phyloP scores from a whole-genome alignment of 2,329 filamentous ascomycete genomes.

The Sporothrix euskadiensis region DNA sequence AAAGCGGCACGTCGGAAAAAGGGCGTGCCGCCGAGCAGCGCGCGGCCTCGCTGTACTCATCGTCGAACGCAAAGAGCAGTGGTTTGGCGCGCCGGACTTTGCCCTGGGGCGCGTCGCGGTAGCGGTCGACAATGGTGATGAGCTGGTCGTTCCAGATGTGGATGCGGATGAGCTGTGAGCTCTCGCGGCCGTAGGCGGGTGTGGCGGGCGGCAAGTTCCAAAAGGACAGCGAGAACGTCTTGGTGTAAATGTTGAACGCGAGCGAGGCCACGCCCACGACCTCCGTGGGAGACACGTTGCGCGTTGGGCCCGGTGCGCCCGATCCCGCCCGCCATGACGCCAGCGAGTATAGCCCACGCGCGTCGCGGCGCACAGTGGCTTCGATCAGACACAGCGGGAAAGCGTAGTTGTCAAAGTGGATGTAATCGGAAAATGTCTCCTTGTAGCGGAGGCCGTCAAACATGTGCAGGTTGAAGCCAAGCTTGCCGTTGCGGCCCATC shows the following conservation, averaged over 20 bases:
- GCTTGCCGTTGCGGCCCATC: conserved; percentile 17
- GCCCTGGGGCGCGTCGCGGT: conserved; percentile 21
- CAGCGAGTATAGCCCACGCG: conserved; percentile 25
- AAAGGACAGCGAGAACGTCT: conserved; percentile 24
- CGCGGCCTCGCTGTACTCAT: conserved; percentile 24
- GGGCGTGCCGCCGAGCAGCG: not conserved
- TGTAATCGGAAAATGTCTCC: conserved; percentile 26
- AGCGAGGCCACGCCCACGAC: conserved; percentile 26
- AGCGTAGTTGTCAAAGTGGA: conserved; percentile 20
- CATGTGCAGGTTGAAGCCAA: conserved; percentile 29
- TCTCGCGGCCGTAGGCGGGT: not conserved
- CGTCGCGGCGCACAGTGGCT: conserved; percentile 26
- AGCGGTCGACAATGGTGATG: conserved; percentile 29
- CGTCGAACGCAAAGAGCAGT: conserved; percentile 31
- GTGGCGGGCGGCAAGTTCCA: conserved; percentile 27
- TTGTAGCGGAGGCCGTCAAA: conserved; percentile 24
- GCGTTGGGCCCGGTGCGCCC: conserved; percentile 7
- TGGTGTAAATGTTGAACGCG: conserved; percentile 31
- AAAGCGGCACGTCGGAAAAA: conserved; percentile 30
- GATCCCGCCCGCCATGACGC: conserved; percentile 27
- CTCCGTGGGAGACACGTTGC: not conserved
- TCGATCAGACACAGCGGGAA: conserved; percentile 27
- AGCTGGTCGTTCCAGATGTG: conserved; percentile 34
- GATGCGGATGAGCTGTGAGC: conserved; percentile 3
- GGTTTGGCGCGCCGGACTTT: conserved; percentile 28